These are phyloP conservation scores for Saksenaea oblongispora DNA, from an alignment of 371 early-diverging fungal species.

Conservation along the genomic window DNA sequence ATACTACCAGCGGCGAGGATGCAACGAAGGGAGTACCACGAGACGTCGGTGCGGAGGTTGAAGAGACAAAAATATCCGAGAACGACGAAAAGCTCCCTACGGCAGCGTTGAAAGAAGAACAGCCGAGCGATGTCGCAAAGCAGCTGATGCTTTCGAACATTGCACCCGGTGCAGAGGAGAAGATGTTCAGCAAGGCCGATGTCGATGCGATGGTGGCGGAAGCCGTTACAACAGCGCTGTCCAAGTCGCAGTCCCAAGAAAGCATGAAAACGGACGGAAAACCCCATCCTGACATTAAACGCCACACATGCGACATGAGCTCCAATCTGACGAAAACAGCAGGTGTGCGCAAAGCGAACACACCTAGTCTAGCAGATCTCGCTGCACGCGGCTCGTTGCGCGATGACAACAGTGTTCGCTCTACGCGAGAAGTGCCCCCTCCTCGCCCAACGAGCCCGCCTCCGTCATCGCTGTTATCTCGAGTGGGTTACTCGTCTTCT, in stretches of 20 bases:
- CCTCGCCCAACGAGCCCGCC: constrained; percentile 32
- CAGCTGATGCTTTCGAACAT: background rate
- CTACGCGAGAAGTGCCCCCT: constrained; percentile 16
- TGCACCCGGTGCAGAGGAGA: background rate
- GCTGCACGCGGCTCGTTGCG: constrained; percentile 10
- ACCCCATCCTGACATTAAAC: background rate
- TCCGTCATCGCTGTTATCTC: constrained; percentile 22
- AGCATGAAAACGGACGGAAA: background rate
- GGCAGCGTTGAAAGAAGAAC: background rate
- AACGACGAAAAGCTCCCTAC: background rate
- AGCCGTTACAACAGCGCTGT: constrained; percentile 1
- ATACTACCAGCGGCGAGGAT: background rate
- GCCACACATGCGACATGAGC: constrained; percentile 6
- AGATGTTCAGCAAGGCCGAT: constrained; percentile 10
- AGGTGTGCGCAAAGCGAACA: constrained; percentile 1
- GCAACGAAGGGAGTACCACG: background rate
- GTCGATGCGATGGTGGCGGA: constrained; percentile 16
- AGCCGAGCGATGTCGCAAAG: too few species aligned
- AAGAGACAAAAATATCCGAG: background rate
- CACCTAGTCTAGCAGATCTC: constrained; percentile 14
- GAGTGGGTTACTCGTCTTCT: constrained; percentile 11
- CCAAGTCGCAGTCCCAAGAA: constrained; percentile 5
- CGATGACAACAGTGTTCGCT: constrained; percentile 6
- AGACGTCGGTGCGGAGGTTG: background rate
- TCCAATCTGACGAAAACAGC: constrained; percentile 1